Evolutionary conservation across 2,329 filamentous ascomycete genomes (phyloP).

Genomic region (Botrytis fabae): DNA sequence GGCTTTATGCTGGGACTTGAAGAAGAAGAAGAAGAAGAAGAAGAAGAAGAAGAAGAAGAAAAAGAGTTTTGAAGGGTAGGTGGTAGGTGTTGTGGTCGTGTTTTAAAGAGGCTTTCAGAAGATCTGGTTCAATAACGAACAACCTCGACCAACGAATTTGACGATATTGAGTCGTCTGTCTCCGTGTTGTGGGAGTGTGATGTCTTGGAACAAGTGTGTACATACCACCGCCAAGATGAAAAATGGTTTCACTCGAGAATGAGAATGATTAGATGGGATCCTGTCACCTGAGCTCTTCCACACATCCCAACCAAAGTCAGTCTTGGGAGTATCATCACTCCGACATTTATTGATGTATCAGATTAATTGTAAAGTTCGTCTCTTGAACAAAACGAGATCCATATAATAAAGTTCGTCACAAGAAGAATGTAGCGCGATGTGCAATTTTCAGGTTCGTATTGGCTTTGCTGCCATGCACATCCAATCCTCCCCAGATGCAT

Average conservation of each 20-base stretch:
- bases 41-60: conserved; percentile 43
- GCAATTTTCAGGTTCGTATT: background rate
- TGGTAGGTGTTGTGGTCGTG: no score
- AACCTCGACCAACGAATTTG: no score
- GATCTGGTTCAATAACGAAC: background rate
- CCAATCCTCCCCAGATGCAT: background rate
- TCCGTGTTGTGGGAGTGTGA: background rate
- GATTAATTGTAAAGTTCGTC: conserved; percentile 4
- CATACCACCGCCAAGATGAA: conserved; percentile 1
- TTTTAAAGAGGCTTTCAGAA: background rate
- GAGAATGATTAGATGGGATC: background rate
- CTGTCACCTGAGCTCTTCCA: background rate
- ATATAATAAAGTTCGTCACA: background rate
- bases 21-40: conserved; percentile 43
- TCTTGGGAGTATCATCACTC: background rate
- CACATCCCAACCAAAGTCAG: background rate
- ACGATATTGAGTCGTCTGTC: background rate
- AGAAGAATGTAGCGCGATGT: background rate
- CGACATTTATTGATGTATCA: background rate
- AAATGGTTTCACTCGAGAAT: background rate
- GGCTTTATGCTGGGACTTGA: conserved; percentile 41
- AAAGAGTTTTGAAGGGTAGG: conserved; percentile 35
- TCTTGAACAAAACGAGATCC: background rate
- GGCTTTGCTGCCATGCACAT: conserved; percentile 3
- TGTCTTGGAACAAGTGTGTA: background rate